A percentile compares a stretch with the other conserved stretches of the same genome.
Conservation (phyloP, 1,139 yeast species). For the Pichia sp. region DNA sequence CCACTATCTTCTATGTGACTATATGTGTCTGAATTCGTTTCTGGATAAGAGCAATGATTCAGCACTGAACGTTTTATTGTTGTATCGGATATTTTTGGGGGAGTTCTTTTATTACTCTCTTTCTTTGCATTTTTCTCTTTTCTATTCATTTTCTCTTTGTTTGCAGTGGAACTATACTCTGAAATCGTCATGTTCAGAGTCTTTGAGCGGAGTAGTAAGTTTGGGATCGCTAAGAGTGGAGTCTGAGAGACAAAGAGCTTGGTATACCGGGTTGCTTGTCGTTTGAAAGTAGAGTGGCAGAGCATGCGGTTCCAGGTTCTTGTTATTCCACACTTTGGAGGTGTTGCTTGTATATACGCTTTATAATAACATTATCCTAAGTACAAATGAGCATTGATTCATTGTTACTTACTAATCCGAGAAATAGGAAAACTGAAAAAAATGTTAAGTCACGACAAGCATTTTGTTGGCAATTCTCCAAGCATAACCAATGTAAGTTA, state of each 20-base stretch:
- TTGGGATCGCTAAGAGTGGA: not conserved
- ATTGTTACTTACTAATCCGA: not conserved
- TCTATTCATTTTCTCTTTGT: not conserved
- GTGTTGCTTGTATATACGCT: not conserved
- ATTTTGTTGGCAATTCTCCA: not conserved
- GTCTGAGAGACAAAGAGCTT: not conserved
- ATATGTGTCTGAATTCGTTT: constrained; percentile 6
- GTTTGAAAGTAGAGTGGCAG: not conserved
- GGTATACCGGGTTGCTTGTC: not conserved
- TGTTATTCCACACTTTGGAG: not conserved
- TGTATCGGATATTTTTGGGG: not conserved
- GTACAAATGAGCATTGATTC: not conserved
- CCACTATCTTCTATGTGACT: not conserved
- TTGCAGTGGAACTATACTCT: not conserved
- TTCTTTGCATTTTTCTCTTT: not conserved
- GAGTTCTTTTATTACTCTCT: not conserved
- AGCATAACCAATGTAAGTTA: not conserved
- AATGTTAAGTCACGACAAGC: not conserved
- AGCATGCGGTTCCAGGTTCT: not conserved
- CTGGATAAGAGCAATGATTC: constrained; percentile 12
- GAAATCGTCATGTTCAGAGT: not conserved
- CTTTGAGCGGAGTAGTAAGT: not conserved
- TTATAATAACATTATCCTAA: not conserved
- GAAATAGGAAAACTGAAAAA: not conserved
- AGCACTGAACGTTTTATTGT: constrained; percentile 6